A percentile compares a stretch with the other conserved stretches of the same genome.
These are phyloP conservation scores for Deuterostichococcus epilithicus DNA, from an alignment of 139 green algal species.

Conservation along the genomic window DNA sequence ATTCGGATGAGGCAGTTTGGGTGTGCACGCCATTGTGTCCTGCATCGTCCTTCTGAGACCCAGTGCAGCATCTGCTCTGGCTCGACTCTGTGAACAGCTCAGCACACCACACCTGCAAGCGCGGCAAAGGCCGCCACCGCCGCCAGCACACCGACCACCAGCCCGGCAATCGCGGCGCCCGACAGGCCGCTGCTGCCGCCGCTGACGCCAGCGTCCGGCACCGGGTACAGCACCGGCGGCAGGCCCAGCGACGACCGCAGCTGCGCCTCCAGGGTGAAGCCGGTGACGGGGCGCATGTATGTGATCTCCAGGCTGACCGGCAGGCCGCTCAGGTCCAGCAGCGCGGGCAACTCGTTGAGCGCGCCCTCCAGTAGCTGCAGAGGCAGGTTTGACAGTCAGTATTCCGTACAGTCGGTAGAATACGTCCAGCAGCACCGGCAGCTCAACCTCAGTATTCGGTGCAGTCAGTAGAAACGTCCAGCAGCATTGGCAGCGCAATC, in stretches of 20 bases:
- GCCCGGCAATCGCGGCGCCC: neutral
- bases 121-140: neutral
- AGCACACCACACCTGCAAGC: neutral
- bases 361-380: too few relatives aligned
- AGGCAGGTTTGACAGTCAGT: too few relatives aligned
- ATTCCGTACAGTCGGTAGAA: too few relatives aligned
- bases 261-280: neutral
- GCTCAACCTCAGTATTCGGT: too few relatives aligned
- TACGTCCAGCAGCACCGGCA: neutral
- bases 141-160: neutral
- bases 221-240: neutral
- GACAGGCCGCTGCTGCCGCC: neutral
- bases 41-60: too few relatives aligned
- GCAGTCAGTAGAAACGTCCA: neutral
- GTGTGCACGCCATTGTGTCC: too few relatives aligned
- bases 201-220: neutral
- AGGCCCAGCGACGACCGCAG: neutral
- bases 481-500: neutral
- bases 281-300: neutral
- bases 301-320: too few relatives aligned
- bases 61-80: too few relatives aligned
- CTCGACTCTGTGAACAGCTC: too few relatives aligned
- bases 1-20: too few relatives aligned
- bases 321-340: too few relatives aligned
- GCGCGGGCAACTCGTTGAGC: too few relatives aligned